Evolutionary conservation across 169 alveolate species (phyloP).

Genomic region (Plasmodium billcollinsi): DNA sequence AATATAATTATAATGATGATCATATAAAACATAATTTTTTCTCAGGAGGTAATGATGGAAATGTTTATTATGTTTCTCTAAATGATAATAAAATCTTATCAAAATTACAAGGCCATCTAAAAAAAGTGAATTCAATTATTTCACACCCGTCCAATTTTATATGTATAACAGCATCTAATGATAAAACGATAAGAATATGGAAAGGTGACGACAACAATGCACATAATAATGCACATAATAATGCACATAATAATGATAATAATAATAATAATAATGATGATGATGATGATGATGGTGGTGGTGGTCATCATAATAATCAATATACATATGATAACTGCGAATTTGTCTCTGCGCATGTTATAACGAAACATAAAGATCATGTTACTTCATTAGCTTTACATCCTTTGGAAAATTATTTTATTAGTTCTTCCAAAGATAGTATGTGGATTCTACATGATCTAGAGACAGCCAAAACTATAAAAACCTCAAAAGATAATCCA

Average conservation of each 20-base stretch:
- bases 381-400: slow-evolving; percentile 84
- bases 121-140: slow-evolving; percentile 79
- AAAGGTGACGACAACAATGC: slow-evolving; percentile 44
- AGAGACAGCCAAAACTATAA: slow-evolving; percentile 84
- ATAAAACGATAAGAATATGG: slow-evolving; percentile 88
- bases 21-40: slow-evolving; percentile 78
- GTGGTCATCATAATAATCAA: too few relatives aligned
- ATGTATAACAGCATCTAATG: slow-evolving; percentile 84
- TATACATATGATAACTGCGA: slow-evolving; percentile 34
- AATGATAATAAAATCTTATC: slow-evolving; percentile 76
- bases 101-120: slow-evolving; percentile 81
- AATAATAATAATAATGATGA: too few relatives aligned
- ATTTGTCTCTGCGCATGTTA: slow-evolving; percentile 78
- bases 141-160: slow-evolving; percentile 80
- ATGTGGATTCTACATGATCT: slow-evolving; percentile 86
- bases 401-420: slow-evolving; percentile 87
- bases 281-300: too few relatives aligned
- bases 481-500: slow-evolving; percentile 82
- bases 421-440: slow-evolving; percentile 82
- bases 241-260: too few relatives aligned
- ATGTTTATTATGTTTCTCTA: slow-evolving; percentile 83
- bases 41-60: slow-evolving; percentile 90
- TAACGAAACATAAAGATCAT: slow-evolving; percentile 85
- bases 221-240: too few relatives aligned
- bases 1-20: slow-evolving; percentile 39